phyloP scores from a whole-genome alignment of 805 yeast species.

The Hyphopichia homilentoma region DNA sequence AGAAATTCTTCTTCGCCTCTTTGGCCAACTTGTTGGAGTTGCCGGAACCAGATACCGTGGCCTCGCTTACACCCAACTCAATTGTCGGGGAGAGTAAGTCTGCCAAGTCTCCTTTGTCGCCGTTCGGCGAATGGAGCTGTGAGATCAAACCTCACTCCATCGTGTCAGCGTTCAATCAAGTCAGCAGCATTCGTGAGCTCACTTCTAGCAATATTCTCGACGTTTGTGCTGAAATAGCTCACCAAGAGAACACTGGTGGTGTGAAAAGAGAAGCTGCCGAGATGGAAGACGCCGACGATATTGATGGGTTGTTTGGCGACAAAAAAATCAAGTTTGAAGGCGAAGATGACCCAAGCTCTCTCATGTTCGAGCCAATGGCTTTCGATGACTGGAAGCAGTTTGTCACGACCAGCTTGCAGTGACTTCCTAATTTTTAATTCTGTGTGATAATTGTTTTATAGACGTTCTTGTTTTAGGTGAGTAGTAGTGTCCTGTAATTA shows the following conservation, averaged over 20 bases:
- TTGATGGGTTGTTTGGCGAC: slow-evolving; percentile 34
- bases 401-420: slow-evolving; percentile 15
- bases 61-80: not conserved
- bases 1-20: slow-evolving; percentile 47
- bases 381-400: slow-evolving; percentile 35
- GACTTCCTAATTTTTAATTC: not conserved
- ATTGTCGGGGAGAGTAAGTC: slow-evolving; percentile 1
- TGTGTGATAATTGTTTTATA: no score
- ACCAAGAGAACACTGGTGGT: slow-evolving; percentile 6
- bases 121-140: slow-evolving; percentile 38
- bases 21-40: slow-evolving; percentile 48
- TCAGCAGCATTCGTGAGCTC: slow-evolving; percentile 33
- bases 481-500: no score
- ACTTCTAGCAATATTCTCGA: slow-evolving; percentile 22
- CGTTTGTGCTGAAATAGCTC: slow-evolving; percentile 15
- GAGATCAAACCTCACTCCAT: slow-evolving; percentile 45
- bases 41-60: slow-evolving; percentile 20
- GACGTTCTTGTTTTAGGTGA: no score
- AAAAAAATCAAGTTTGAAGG: slow-evolving; percentile 19
- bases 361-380: slow-evolving; percentile 25
- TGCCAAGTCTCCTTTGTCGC: slow-evolving; percentile 37
- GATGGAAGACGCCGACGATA: slow-evolving; percentile 25
- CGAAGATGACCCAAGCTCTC: slow-evolving; percentile 1
- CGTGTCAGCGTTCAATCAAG: slow-evolving; percentile 43
- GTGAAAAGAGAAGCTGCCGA: slow-evolving; percentile 21